Base-by-base conservation (phyloP, 768 basidiomycete species). In the Pholiota conissans region DNA sequence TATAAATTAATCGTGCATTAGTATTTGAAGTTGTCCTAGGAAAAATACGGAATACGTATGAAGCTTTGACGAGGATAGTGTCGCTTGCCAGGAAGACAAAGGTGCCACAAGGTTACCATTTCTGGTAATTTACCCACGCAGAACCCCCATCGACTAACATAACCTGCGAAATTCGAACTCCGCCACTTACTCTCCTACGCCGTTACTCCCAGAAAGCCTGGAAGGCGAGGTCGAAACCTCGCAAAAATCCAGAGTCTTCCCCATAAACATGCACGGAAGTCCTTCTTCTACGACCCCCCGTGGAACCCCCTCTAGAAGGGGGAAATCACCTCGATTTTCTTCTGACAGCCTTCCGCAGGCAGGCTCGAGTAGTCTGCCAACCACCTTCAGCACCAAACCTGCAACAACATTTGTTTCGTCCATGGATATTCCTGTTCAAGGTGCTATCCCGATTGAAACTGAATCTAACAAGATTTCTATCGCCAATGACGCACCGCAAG, bases 381-480 rank as follows among this genome's bases (percentile, higher is more conserved):
- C 77, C 70, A 84, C 77, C 75, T 78, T 79, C 70, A 69, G 73
- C 47, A 74, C 76, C 73, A 79, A 81, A 75, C 74, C 75, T 71
- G 73, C 72, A 69, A 71, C 79, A 67, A 73, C 84, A 65, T 80
- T 83, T 71, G 63, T 84, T 78, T 81, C 90, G 52, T 91, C 85
- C 65, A 83, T 92, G 60, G 80, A 84, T 69, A 93, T 93, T 66
- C 82, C 82, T 35, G 90, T 92, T 55, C 81, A 92, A 70, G 91
- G 91, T 61, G 82, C 88, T 26, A 64, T 82, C 58, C 83, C 89
- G 55, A 84, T 90, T 73, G 79, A 84, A 56, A 65, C 76, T 28
- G 77, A 81, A 67, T 69, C 67, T 56, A 62, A 64, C 49, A 75
- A 79, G 50, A 73, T 75, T 62, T 62, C 72, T 56, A 63, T 65